Evolutionary conservation across 202 grass and related monocot species (phyloP), one percentile per base, ranked within the genome.

Genomic region (Sporobolus alterniflorus): DNA sequence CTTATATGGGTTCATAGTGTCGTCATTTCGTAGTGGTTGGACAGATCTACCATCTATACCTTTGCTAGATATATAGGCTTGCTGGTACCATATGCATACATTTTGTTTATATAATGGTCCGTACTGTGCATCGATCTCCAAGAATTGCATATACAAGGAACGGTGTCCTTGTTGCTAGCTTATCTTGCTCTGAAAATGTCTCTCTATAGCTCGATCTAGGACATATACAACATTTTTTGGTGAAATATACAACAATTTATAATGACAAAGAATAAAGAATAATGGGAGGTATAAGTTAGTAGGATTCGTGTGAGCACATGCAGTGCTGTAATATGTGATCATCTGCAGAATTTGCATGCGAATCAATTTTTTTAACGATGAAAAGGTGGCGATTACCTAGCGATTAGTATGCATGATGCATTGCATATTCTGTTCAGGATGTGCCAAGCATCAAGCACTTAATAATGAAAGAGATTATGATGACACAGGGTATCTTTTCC

Each of bases 1-100:
- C 62, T 69, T 76, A 81, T 76, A 81, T 89, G 88, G 66, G 71
- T 81, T 44, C 76, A 89, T 24, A 28, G 64, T 89, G 87, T 85
- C 87, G 65, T 82, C 87, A 85, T 89, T 88, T 57, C 72, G 59
- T 89, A 28, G 28, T 71, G 56, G 79, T 57, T 21, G 77, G 14
- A 79, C 36, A 39, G 36, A 39, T 39, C 29, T 56, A 82, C 24
- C 25, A 60, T 31, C 78, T 76, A 66, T 40, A 36, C 40, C 40
- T 26, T 67, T 69, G 21, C 43, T 75, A 64, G 61, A 5, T n/a
- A 46, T 12, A 9, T 54, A 73, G 66, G 57, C 29, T 70, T 79
- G 63, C 67, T 68, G 60, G 66, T 33, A 67, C 22, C 73, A 77
- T 77, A 13, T 21, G 52, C 43, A 87, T 16, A 22, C 31, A 11